Percentiles rank a stretch among this genome's conserved stretches.
phyloP scores from a whole-genome alignment of 306 rosid species.

The Vigna nakashimae region DNA sequence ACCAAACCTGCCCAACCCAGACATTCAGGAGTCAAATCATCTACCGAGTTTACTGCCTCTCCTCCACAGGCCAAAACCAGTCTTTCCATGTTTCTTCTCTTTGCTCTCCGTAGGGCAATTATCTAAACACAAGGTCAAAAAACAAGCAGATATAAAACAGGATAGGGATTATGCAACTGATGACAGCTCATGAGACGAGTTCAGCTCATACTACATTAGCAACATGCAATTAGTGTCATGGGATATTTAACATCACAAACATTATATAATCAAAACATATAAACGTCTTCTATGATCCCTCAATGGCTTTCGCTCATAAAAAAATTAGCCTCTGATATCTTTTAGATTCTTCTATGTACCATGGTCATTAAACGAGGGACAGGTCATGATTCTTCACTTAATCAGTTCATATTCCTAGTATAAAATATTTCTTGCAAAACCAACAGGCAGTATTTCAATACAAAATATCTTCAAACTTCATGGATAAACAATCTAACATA shows the following conservation, averaged over 20 bases:
- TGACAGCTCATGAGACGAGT: neutral
- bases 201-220: neutral
- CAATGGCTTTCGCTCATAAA: neutral
- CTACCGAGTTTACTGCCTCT: constrained; percentile 92
- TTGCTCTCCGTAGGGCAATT: constrained; percentile 96
- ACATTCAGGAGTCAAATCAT: constrained; percentile 87
- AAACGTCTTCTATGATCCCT: neutral
- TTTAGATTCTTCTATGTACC: too few species aligned
- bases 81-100: constrained; percentile 98
- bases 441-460: neutral
- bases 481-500: neutral
- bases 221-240: neutral
- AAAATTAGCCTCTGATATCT: neutral
- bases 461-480: neutral
- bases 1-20: constrained; percentile 99
- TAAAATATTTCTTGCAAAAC: neutral
- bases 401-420: neutral
- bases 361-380: neutral
- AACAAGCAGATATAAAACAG: constrained; percentile 25
- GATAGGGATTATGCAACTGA: neutral
- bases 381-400: neutral
- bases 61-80: constrained; percentile 99
- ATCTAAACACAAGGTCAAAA: constrained; percentile 58
- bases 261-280: neutral
- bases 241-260: neutral